Percentiles rank a stretch among this genome's conserved stretches.
Conservation (phyloP, 164 flowering plant species). For the Umbilicus rupestris region DNA sequence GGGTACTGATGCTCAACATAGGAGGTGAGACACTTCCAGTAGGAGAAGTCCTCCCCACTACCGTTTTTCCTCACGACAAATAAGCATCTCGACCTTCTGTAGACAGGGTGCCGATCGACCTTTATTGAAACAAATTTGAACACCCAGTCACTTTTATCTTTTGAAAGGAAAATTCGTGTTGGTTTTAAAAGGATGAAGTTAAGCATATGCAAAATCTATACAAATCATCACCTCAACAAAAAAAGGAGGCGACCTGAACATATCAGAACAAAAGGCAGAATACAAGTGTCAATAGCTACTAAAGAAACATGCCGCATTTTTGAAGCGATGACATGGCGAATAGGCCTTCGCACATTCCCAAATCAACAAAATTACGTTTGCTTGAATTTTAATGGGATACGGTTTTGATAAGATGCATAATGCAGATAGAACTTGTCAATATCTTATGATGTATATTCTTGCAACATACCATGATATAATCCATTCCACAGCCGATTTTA, state of each 20-base stretch:
- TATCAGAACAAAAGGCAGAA: no score
- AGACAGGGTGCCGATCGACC: conserved; percentile 85
- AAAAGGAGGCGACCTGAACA: no score
- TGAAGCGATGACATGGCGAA: no score
- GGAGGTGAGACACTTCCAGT: conserved; percentile 91
- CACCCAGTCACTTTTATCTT: conserved; percentile 1
- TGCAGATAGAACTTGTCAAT: neutral
- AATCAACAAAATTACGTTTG: no score
- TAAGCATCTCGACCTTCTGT: conserved; percentile 66
- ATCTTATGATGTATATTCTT: neutral
- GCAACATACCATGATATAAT: conserved; percentile 37
- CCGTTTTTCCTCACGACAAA: conserved; percentile 87
- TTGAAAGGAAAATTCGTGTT: neutral
- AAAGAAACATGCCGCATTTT: no score
- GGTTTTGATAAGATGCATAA: neutral
- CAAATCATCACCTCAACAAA: no score
- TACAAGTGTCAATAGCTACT: no score
- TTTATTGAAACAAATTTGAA: conserved; percentile 14
- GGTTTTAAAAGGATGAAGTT: no score
- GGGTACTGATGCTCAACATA: conserved; percentile 75
- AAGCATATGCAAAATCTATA: no score
- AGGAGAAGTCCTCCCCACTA: conserved; percentile 68
- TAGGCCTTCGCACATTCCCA: no score
- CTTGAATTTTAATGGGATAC: neutral
- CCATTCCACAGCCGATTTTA: conserved; percentile 58